Evolutionary conservation across 2,329 filamentous ascomycete genomes (phyloP).

Genomic region (Penicillium corylophilum): DNA sequence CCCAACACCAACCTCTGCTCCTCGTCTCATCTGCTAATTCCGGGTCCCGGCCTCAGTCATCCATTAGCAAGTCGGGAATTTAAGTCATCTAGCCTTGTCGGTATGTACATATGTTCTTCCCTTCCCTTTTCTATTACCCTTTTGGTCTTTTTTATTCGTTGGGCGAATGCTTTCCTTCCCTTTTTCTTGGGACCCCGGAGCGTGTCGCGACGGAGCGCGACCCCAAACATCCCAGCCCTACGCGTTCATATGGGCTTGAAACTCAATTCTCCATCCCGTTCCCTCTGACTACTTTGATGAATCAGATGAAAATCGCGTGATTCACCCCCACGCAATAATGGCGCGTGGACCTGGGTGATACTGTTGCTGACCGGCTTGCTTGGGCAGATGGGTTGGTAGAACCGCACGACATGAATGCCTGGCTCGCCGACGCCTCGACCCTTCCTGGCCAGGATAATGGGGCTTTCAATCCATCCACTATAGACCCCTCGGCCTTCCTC

Average conservation of each 20-base stretch:
- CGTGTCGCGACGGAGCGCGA: conserved; percentile 26
- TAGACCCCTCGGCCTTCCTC: conserved; percentile 51
- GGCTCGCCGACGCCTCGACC: conserved; percentile 50
- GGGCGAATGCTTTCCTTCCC: neutral
- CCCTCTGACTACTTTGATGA: conserved; percentile 12
- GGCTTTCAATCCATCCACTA: conserved; percentile 46
- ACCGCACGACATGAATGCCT: conserved; percentile 53
- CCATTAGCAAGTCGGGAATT: conserved; percentile 40
- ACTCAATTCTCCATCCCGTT: conserved; percentile 1
- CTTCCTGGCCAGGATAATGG: conserved; percentile 51
- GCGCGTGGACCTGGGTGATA: conserved; percentile 3
- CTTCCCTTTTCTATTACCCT: conserved; percentile 6
- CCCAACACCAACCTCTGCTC: conserved; percentile 32
- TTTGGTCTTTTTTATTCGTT: neutral
- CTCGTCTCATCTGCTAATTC: conserved; percentile 29
- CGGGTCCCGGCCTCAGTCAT: conserved; percentile 38
- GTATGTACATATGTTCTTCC: conserved; percentile 34
- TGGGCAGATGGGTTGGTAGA: conserved; percentile 48
- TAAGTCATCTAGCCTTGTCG: conserved; percentile 43
- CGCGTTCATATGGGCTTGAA: conserved; percentile 16
- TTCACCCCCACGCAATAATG: conserved; percentile 25
- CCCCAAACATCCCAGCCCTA: conserved; percentile 20
- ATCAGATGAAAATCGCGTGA: conserved; percentile 11
- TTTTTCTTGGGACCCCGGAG: conserved; percentile 7
- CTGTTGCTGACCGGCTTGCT: conserved; percentile 18